Conservation (phyloP, 768 basidiomycete genomes). For the Termitomyces sp. region DNA sequence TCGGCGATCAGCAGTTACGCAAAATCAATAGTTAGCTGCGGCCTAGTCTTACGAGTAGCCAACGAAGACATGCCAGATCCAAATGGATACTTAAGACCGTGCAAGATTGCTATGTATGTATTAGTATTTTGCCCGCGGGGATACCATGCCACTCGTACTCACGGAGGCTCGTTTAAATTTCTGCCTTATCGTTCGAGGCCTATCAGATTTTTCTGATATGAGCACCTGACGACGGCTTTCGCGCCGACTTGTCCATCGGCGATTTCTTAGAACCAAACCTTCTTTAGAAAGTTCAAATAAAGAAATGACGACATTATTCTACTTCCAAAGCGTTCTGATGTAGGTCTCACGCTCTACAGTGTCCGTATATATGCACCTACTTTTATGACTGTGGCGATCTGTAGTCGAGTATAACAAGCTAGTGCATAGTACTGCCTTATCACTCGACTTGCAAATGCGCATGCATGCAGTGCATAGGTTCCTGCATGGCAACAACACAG, state of each 20-base stretch:
- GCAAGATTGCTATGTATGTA: too few species aligned
- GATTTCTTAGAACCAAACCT: neutral
- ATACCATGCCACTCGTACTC: neutral
- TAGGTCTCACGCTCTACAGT: neutral
- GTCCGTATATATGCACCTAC: too few species aligned
- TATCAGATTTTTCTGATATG: slow-evolving; percentile 1
- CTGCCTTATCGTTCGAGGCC: neutral
- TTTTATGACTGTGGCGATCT: too few species aligned
- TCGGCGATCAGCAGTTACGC: too few species aligned
- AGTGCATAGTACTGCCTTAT: neutral
- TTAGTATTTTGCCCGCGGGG: neutral
- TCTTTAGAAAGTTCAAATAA: neutral
- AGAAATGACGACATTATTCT: neutral
- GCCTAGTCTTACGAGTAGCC: too few species aligned
- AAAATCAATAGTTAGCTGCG: too few species aligned
- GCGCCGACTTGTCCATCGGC: neutral
- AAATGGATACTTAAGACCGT: too few species aligned
- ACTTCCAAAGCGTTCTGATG: too few species aligned
- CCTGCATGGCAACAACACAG: neutral
- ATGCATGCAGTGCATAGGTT: neutral
- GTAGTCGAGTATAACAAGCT: too few species aligned
- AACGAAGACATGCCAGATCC: too few species aligned
- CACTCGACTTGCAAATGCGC: neutral
- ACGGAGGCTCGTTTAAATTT: too few species aligned
- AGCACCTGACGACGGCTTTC: neutral